These are phyloP conservation scores for Hortaea sp. DNA, from an alignment of 2,329 filamentous ascomycete species.

Conservation along the genomic window DNA sequence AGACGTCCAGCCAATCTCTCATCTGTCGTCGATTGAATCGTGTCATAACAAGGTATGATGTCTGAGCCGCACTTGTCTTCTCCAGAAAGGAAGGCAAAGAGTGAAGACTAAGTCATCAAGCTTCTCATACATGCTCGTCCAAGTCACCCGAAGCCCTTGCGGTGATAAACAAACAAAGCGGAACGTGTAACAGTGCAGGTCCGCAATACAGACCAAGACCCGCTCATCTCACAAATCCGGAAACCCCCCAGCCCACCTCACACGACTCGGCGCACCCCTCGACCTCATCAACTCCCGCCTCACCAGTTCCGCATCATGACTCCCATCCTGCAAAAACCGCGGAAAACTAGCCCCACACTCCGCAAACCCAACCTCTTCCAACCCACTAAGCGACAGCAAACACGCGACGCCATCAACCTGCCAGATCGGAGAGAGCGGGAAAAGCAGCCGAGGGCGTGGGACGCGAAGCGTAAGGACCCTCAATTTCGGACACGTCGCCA, in stretches of 20 bases:
- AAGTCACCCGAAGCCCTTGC: too few species aligned
- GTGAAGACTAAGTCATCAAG: too few species aligned
- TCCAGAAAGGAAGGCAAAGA: too few species aligned
- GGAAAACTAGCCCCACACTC: constrained; percentile 3
- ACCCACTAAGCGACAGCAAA: constrained; percentile 17
- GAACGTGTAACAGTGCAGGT: too few species aligned
- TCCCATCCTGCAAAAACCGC: constrained; percentile 11
- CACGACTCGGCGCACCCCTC: constrained; percentile 9
- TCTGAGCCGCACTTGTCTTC: too few species aligned
- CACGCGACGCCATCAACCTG: constrained; percentile 16
- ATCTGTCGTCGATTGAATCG: too few species aligned
- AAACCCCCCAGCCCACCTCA: constrained; percentile 16
- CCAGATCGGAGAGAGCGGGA: constrained; percentile 15
- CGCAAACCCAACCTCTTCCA: constrained; percentile 16
- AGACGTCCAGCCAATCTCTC: too few species aligned
- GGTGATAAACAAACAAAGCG: too few species aligned
- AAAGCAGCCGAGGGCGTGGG: constrained; percentile 11
- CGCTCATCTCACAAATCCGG: constrained; percentile 10
- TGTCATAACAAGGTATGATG: too few species aligned
- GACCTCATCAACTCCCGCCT: constrained; percentile 14
- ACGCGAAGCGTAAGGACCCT: constrained; percentile 15
- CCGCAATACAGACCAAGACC: neutral
- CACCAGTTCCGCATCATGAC: constrained; percentile 14
- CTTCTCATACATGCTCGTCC: too few species aligned
- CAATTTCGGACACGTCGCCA: constrained; percentile 18